Percentiles rank a stretch among this genome's conserved stretches.
Conservation (phyloP, 2,329 filamentous ascomycete species). For the Neonectria faginata region DNA sequence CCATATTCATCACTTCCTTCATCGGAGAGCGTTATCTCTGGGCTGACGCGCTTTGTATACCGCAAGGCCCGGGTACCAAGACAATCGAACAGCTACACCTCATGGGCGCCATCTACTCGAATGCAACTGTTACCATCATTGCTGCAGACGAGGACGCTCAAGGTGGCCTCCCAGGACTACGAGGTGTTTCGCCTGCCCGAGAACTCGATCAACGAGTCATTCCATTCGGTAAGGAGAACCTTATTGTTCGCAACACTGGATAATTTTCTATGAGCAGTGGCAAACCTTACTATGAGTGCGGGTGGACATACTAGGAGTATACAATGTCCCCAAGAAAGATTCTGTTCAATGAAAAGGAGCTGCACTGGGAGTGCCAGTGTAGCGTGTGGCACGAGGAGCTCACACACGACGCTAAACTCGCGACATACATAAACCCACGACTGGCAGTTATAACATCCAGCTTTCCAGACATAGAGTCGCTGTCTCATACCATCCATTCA, state of each 20-base stretch:
- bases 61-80: accelerated
- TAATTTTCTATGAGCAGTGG: neutral
- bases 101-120: slow-evolving; percentile 25
- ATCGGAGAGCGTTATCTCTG: slow-evolving; percentile 19
- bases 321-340: slow-evolving; percentile 13
- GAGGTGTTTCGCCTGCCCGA: neutral
- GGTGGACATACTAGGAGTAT: slow-evolving; percentile 28
- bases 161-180: neutral
- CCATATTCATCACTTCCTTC: slow-evolving; percentile 8
- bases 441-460: neutral
- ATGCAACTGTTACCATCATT: slow-evolving; percentile 13
- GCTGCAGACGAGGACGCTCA: slow-evolving; percentile 14
- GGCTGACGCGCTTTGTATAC: slow-evolving; percentile 20
- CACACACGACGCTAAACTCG: accelerated
- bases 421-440: neutral
- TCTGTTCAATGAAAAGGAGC: neutral
- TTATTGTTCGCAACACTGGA: neutral
- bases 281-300: slow-evolving; percentile 21
- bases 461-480: neutral
- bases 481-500: neutral
- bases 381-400: slow-evolving; percentile 21
- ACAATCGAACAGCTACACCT: slow-evolving; percentile 5
- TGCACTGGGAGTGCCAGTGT: slow-evolving; percentile 29
- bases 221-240: slow-evolving; percentile 8
- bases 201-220: slow-evolving; percentile 7